These are phyloP conservation scores for Ascochyta clinopodiicola DNA, from an alignment of 2,329 filamentous ascomycete species.

Conservation along the genomic window DNA sequence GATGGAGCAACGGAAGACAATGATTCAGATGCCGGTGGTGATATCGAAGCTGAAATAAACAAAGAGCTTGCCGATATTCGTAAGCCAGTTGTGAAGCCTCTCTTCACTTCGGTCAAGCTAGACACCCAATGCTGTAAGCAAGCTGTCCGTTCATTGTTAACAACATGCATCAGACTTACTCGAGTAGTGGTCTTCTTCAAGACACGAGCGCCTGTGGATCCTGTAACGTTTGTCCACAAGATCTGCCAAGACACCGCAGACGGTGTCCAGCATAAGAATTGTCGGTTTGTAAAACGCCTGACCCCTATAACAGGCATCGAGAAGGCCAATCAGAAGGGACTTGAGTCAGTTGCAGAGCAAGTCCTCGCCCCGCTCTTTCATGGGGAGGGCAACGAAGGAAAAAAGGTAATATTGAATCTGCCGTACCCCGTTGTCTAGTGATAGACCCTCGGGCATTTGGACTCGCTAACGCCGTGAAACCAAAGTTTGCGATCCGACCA, in stretches of 20 bases:
- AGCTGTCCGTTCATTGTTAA: neutral
- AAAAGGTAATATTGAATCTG: conserved; percentile 56
- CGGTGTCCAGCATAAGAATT: conserved; percentile 59
- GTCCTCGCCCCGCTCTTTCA: conserved; percentile 72
- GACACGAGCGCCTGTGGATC: conserved; percentile 63
- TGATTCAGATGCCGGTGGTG: conserved; percentile 49
- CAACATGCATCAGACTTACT: conserved; percentile 20
- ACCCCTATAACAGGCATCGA: conserved; percentile 66
- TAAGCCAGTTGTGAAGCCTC: conserved; percentile 54
- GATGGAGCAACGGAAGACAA: conserved; percentile 51
- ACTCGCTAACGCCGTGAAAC: conserved; percentile 26
- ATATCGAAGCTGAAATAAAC: conserved; percentile 76
- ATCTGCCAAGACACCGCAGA: conserved; percentile 64
- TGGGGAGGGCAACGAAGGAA: conserved; percentile 53
- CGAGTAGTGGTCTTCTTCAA: conserved; percentile 64
- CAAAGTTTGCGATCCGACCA: conserved; percentile 83
- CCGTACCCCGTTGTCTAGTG: conserved; percentile 10
- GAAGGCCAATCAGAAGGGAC: conserved; percentile 72
- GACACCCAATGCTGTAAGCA: conserved; percentile 62
- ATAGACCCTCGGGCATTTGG: conserved; percentile 14
- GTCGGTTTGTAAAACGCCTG: conserved; percentile 65
- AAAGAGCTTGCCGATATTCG: conserved; percentile 73
- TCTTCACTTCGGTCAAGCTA: conserved; percentile 61
- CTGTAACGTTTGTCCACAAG: conserved; percentile 64
- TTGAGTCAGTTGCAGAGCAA: conserved; percentile 68